These are phyloP conservation scores for Obelidium mucronatum DNA, from an alignment of 192 early-diverging fungal genomes.

Conservation along the genomic window DNA sequence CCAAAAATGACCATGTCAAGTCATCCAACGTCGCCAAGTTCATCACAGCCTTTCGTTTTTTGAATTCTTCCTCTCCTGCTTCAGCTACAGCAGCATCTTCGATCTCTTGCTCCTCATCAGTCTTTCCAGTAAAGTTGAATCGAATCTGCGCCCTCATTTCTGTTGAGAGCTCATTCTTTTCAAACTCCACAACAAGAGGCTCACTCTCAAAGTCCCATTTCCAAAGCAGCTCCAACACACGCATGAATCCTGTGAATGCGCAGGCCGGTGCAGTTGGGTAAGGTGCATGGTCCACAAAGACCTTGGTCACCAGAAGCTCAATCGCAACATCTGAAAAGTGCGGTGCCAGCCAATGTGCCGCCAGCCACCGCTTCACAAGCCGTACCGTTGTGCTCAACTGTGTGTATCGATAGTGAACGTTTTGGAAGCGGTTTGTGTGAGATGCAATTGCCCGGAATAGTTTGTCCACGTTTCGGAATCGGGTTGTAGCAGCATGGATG, in stretches of 20 bases:
- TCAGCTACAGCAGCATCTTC: conserved; percentile 8
- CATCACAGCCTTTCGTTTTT: conserved; percentile 49
- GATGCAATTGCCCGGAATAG: conserved; percentile 37
- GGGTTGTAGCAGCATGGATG: conserved; percentile 13
- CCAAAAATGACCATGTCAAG: conserved; percentile 67
- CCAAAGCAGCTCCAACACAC: conserved; percentile 75
- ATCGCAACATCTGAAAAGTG: conserved; percentile 75
- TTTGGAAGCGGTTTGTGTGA: conserved; percentile 73
- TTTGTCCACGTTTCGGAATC: conserved; percentile 45
- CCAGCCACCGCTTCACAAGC: conserved; percentile 89
- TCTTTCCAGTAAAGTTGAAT: conserved; percentile 61
- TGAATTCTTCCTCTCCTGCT: conserved; percentile 15
- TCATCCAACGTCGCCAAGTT: conserved; percentile 74
- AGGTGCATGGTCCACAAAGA: conserved; percentile 69
- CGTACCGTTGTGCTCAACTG: conserved; percentile 82
- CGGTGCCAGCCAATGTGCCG: conserved; percentile 72
- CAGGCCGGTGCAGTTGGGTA: conserved; percentile 58
- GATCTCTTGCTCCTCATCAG: conserved; percentile 45
- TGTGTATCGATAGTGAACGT: conserved; percentile 77
- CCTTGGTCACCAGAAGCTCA: conserved; percentile 72
- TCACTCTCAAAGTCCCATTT: conserved; percentile 75
- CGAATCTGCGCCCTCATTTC: conserved; percentile 40
- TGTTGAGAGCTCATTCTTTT: conserved; percentile 61
- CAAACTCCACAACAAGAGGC: conserved; percentile 82
- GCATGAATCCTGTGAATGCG: conserved; percentile 77